A percentile compares a stretch with the other conserved stretches of the same genome.
Evolutionary conservation across 1,139 yeast species (phyloP).

Genomic region (Insectozyma bohioensis): DNA sequence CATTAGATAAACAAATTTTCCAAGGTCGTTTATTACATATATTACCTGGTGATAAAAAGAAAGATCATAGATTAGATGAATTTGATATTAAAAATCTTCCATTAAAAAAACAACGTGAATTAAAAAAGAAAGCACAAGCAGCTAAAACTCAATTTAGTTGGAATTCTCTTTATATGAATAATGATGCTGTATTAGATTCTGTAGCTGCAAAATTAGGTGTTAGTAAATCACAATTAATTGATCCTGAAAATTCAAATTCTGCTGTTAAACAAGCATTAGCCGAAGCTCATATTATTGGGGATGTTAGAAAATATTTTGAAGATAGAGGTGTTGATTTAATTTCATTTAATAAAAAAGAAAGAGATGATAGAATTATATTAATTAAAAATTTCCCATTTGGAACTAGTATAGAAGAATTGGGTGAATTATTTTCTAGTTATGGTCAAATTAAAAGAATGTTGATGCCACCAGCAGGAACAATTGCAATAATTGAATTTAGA

Average conservation of each 20-base stretch:
- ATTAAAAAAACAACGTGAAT: conserved; percentile 82
- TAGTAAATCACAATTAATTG: conserved; percentile 76
- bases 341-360: conserved; percentile 66
- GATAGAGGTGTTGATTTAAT: conserved; percentile 80
- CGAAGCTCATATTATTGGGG: conserved; percentile 93
- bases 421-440: conserved; percentile 74
- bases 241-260: conserved; percentile 81
- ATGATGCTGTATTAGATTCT: conserved; percentile 88
- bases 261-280: conserved; percentile 99
- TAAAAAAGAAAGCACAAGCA: conserved; percentile 83
- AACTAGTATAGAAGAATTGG: conserved; percentile 74
- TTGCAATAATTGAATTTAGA: conserved; percentile 91
- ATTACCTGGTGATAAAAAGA: conserved; percentile 80
- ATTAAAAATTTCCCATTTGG: conserved; percentile 91
- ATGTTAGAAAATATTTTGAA: conserved; percentile 85
- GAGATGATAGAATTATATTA: conserved; percentile 78
- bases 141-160: conserved; percentile 85
- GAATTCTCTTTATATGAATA: conserved; percentile 90
- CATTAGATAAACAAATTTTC: conserved; percentile 82
- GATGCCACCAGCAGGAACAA: conserved; percentile 97
- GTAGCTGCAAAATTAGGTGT: conserved; percentile 86
- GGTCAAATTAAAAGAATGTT: conserved; percentile 80
- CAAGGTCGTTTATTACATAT: conserved; percentile 94
- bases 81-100: conserved; percentile 89
- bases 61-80: conserved; percentile 79